phyloP scores from a whole-genome alignment of 2,329 filamentous ascomycete genomes.

The Fusarium azukiicola region DNA sequence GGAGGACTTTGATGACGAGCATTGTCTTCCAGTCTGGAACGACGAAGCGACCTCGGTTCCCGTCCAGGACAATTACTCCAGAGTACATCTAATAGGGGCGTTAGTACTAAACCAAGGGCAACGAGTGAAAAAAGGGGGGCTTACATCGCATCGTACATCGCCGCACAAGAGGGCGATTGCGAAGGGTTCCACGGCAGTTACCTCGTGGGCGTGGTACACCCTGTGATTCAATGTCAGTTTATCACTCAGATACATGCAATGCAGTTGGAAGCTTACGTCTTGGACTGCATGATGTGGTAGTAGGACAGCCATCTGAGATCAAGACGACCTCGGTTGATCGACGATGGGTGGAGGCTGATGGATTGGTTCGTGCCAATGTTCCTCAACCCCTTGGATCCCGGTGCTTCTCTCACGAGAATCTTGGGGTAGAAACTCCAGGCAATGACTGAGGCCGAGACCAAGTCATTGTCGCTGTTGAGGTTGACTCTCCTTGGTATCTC shows the following conservation, averaged over 20 bases:
- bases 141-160: conserved; percentile 91
- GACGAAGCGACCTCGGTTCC: conserved; percentile 91
- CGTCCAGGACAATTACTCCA: conserved; percentile 92
- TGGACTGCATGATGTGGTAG: conserved; percentile 98
- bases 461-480: conserved; percentile 88
- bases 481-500: conserved; percentile 89
- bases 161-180: conserved; percentile 92
- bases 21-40: conserved; percentile 94
- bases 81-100: conserved; percentile 84
- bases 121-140: conserved; percentile 47
- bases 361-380: conserved; percentile 96
- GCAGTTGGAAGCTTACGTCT: conserved; percentile 75
- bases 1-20: conserved; percentile 92
- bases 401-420: conserved; percentile 88
- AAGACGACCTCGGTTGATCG: conserved; percentile 88
- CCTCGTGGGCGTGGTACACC: conserved; percentile 95
- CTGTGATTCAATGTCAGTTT: conserved; percentile 63
- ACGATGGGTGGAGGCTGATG: conserved; percentile 92
- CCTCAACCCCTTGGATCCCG: conserved; percentile 87
- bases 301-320: conserved; percentile 93
- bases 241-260: not conserved
- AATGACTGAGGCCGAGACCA: conserved; percentile 89
- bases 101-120: conserved; percentile 11
- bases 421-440: conserved; percentile 98
- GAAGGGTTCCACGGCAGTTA: conserved; percentile 89